A percentile compares a stretch with the other conserved stretches of the same genome.
These are phyloP conservation scores for Wickerhamomyces queroliae DNA, from an alignment of 805 yeast genomes.

Conservation along the genomic window DNA sequence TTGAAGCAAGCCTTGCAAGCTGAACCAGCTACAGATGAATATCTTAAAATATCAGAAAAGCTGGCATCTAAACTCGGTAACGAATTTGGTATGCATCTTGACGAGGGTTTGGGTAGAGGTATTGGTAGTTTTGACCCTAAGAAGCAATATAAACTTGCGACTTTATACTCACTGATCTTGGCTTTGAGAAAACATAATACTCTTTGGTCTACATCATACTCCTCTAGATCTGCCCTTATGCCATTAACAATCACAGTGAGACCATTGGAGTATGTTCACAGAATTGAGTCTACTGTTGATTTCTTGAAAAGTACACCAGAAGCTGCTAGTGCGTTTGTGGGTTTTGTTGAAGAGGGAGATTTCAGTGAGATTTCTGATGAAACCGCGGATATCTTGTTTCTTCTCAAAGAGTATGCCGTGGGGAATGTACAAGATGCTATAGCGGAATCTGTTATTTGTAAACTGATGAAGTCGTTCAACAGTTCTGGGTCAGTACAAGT, in stretches of 20 bases:
- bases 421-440: constrained; percentile 45
- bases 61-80: constrained; percentile 15
- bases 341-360: constrained; percentile 12
- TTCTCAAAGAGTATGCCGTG: constrained; percentile 50
- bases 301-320: constrained; percentile 20
- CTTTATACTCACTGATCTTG: constrained; percentile 40
- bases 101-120: constrained; percentile 13
- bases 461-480: constrained; percentile 24
- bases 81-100: constrained; percentile 22
- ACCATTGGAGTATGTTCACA: constrained; percentile 33
- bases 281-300: constrained; percentile 26
- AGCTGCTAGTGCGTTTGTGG: constrained; percentile 20
- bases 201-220: constrained; percentile 35
- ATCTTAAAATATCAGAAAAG: constrained; percentile 15
- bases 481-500: constrained; percentile 33
- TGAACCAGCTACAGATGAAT: constrained; percentile 21
- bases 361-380: neutral
- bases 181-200: constrained; percentile 43
- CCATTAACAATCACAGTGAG: constrained; percentile 39
- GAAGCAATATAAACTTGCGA: constrained; percentile 18
- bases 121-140: constrained; percentile 4
- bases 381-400: constrained; percentile 33
- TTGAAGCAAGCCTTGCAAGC: constrained; percentile 13
- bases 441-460: constrained; percentile 43
- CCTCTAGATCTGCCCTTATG: constrained; percentile 26